Evolutionary conservation across 2,329 filamentous ascomycete species (phyloP).

Genomic region (Phyllosticta citribraziliensis): DNA sequence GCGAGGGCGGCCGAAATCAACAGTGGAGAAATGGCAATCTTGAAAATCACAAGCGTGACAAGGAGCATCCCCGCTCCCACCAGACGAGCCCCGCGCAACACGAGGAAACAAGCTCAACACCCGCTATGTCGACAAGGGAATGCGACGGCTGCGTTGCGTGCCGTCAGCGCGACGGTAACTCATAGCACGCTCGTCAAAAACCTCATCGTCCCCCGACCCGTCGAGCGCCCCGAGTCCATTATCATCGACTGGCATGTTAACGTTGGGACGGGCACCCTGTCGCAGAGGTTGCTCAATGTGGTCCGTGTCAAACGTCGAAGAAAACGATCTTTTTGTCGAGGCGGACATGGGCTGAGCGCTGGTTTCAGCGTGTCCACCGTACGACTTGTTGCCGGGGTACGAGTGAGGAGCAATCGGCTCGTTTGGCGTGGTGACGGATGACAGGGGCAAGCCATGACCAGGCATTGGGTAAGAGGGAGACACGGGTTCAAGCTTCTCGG

Average conservation of each 20-base stretch:
- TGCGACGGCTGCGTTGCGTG: slow-evolving; percentile 27
- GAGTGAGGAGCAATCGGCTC: slow-evolving; percentile 9
- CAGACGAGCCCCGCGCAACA: neutral
- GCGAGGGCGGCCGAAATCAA: neutral
- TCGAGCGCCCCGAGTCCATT: slow-evolving; percentile 17
- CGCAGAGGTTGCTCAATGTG: slow-evolving; percentile 35
- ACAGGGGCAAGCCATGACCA: slow-evolving; percentile 14
- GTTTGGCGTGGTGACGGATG: neutral
- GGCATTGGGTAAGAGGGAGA: slow-evolving; percentile 35
- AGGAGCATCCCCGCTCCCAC: neutral
- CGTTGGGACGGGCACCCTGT: slow-evolving; percentile 34
- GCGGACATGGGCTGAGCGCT: slow-evolving; percentile 17
- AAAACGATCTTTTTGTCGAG: slow-evolving; percentile 37
- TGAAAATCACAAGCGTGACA: neutral
- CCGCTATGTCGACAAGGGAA: slow-evolving; percentile 15
- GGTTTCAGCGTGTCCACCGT: slow-evolving; percentile 1
- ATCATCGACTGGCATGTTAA: slow-evolving; percentile 19
- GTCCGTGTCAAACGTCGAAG: slow-evolving; percentile 34
- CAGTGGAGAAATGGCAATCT: slow-evolving; percentile 1
- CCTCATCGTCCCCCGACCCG: slow-evolving; percentile 29
- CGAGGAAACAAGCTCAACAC: neutral
- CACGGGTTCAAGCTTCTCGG: slow-evolving; percentile 31
- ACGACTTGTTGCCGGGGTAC: slow-evolving; percentile 18
- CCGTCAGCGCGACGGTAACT: slow-evolving; percentile 39
- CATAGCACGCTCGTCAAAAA: slow-evolving; percentile 31